A percentile compares a stretch with the other conserved stretches of the same genome.
Evolutionary conservation across 257 asterid genomes (phyloP).

Genomic region (Solanum stenotomum): DNA sequence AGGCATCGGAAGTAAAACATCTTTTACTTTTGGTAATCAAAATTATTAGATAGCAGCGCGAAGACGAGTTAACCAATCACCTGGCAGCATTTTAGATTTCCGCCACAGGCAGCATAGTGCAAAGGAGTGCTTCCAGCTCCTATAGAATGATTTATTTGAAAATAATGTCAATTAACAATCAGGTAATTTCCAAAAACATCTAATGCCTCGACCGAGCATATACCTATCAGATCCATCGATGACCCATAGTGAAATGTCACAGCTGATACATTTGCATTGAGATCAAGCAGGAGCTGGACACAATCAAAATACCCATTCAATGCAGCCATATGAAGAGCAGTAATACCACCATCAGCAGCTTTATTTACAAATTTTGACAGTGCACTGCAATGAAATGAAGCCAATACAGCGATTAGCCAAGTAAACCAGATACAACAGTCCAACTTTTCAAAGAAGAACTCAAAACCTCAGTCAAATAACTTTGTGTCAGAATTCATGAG

Average conservation of each 20-base stretch:
- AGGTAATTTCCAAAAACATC: not conserved
- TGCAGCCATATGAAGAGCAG: conserved; percentile 99
- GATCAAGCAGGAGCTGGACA: conserved; percentile 91
- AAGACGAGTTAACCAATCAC: conserved; percentile 19
- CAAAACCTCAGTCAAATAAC: not conserved
- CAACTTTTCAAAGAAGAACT: not conserved
- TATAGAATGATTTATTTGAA: conserved; percentile 10
- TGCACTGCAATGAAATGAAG: conserved; percentile 38
- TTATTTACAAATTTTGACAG: conserved; percentile 79
- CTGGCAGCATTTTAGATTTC: conserved; percentile 96
- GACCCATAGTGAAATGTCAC: conserved; percentile 93
- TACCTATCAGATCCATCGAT: conserved; percentile 93
- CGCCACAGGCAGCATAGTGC: conserved; percentile 99
- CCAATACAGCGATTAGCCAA: not conserved
- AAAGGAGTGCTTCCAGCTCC: conserved; percentile 98
- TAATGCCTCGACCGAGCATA: not conserved
- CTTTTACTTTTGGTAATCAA: not conserved
- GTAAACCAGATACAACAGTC: not conserved
- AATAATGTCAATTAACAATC: not conserved
- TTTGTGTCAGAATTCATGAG: not conserved
- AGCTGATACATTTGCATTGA: conserved; percentile 68
- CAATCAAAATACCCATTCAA: conserved; percentile 94
- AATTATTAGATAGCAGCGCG: not conserved
- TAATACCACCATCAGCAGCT: conserved; percentile 97
- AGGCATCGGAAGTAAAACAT: not conserved